phyloP scores from a whole-genome alignment of 805 yeast genomes.

The Hagleromyces aurorensis region DNA sequence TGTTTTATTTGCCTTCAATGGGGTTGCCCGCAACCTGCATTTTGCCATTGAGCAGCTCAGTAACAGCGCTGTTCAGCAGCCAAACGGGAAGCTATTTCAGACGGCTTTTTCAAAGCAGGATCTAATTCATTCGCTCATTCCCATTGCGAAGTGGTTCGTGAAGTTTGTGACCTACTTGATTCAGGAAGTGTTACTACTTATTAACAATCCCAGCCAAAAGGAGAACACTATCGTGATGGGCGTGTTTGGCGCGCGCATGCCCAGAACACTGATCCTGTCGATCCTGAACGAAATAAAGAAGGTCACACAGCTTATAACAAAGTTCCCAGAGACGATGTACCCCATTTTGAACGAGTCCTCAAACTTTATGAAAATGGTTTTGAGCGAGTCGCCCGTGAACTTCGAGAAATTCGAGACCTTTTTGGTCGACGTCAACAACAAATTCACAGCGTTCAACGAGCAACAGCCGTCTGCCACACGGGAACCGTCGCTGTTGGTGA shows the following conservation, averaged over 20 bases:
- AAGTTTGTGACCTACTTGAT: slow-evolving; percentile 65
- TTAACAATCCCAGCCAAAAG: slow-evolving; percentile 17
- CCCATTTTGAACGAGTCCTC: slow-evolving; percentile 32
- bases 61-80: slow-evolving; percentile 32
- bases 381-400: slow-evolving; percentile 43
- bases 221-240: slow-evolving; percentile 44
- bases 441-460: slow-evolving; percentile 26
- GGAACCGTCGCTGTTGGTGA: slow-evolving; percentile 41
- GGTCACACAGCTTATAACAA: slow-evolving; percentile 46
- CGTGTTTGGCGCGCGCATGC: slow-evolving; percentile 57
- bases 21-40: slow-evolving; percentile 30
- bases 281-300: slow-evolving; percentile 60
- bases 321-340: slow-evolving; percentile 45
- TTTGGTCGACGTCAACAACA: slow-evolving; percentile 46
- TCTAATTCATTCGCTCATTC: slow-evolving; percentile 55
- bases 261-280: slow-evolving; percentile 57
- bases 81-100: slow-evolving; percentile 38
- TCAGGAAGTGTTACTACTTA: slow-evolving; percentile 59
- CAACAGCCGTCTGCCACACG: slow-evolving; percentile 17
- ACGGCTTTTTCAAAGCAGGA: slow-evolving; percentile 56
- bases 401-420: slow-evolving; percentile 52
- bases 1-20: slow-evolving; percentile 30
- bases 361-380: slow-evolving; percentile 22
- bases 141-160: slow-evolving; percentile 78
- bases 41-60: slow-evolving; percentile 32